phyloP scores from a whole-genome alignment of 2,329 filamentous ascomycete genomes.

The Trichophyton equinum region DNA sequence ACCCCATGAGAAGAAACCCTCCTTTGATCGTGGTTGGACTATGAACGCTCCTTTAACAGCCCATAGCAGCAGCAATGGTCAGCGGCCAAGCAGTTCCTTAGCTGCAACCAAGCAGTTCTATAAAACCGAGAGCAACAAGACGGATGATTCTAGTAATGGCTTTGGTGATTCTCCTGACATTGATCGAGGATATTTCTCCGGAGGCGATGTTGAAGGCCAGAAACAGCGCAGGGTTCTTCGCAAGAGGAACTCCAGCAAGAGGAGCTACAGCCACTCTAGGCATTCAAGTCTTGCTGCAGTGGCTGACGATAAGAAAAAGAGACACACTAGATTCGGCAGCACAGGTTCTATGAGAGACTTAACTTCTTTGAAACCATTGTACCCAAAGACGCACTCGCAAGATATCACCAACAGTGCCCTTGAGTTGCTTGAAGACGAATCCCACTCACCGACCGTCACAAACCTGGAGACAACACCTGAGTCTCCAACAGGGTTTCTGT shows the following conservation, averaged over 20 bases:
- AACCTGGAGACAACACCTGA: constrained; percentile 42
- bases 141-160: constrained; percentile 5
- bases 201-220: constrained; percentile 66
- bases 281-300: constrained; percentile 52
- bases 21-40: constrained; percentile 49
- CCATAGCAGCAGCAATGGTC: constrained; percentile 19
- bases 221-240: constrained; percentile 62
- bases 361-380: constrained; percentile 52
- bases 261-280: constrained; percentile 45
- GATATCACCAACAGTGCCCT: constrained; percentile 48
- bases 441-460: constrained; percentile 42
- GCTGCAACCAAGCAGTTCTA: constrained; percentile 16
- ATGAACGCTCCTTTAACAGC: constrained; percentile 30
- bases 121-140: constrained; percentile 14
- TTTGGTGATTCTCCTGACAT: constrained; percentile 44
- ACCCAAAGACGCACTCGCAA: constrained; percentile 47
- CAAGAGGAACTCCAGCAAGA: constrained; percentile 46
- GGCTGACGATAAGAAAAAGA: constrained; percentile 57
- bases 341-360: constrained; percentile 58
- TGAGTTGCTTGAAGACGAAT: constrained; percentile 29
- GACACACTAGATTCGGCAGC: constrained; percentile 69
- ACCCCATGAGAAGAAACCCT: constrained; percentile 44
- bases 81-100: constrained; percentile 24
- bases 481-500: constrained; percentile 26
- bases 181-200: constrained; percentile 88